Conservation (phyloP, 1,284 basidiomycete species). For the Cryptococcus sp. region DNA sequence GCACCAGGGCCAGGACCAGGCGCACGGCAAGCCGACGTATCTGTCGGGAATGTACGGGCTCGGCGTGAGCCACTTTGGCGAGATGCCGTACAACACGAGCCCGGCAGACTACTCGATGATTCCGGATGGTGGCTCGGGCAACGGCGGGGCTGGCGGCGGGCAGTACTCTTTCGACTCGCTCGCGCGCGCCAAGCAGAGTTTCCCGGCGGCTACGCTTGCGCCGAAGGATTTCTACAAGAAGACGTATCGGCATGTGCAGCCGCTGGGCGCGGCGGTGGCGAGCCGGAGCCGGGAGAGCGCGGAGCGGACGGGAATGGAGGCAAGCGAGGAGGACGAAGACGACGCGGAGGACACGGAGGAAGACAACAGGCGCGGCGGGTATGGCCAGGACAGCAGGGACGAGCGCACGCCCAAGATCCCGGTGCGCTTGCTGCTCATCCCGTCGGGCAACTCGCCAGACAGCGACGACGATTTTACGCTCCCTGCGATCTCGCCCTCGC, state of each 20-base stretch:
- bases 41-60: constrained; percentile 21
- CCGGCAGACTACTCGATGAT: neutral
- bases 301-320: constrained; percentile 7
- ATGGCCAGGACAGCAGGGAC: constrained; percentile 4
- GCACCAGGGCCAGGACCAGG: neutral
- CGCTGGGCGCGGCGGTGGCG: constrained; percentile 41
- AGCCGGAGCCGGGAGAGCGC: constrained; percentile 13
- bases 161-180: constrained; percentile 40
- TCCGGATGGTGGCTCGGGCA: constrained; percentile 7
- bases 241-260: constrained; percentile 45
- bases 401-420: constrained; percentile 22
- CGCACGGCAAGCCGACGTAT: constrained; percentile 3
- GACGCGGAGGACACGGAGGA: constrained; percentile 8
- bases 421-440: constrained; percentile 9
- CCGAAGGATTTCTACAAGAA: constrained; percentile 46
- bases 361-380: constrained; percentile 6
- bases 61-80: constrained; percentile 19
- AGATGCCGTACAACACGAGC: constrained; percentile 11
- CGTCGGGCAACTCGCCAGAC: neutral
- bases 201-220: constrained; percentile 33
- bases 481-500: constrained; percentile 10
- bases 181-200: constrained; percentile 26
- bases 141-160: neutral
- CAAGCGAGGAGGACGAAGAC: constrained; percentile 11
- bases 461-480: constrained; percentile 14